These are phyloP conservation scores for Schizopora paradoxa DNA, from an alignment of 1,284 basidiomycete genomes.

Conservation along the genomic window DNA sequence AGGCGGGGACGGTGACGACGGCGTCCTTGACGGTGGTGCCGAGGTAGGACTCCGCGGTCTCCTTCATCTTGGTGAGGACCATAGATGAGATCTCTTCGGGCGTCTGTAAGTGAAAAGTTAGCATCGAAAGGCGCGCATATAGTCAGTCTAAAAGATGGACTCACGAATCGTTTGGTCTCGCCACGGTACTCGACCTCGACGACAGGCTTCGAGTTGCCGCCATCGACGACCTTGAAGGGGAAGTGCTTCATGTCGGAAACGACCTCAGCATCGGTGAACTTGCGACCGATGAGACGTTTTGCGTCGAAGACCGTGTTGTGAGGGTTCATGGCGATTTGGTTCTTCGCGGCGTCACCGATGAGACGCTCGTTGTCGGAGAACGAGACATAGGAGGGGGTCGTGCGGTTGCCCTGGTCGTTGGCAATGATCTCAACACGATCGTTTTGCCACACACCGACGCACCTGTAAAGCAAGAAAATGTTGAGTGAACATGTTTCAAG, in stretches of 20 bases:
- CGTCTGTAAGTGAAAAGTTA: constrained; percentile 44
- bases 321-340: constrained; percentile 88
- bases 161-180: constrained; percentile 87
- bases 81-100: constrained; percentile 98
- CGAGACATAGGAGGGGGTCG: constrained; percentile 91
- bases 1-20: constrained; percentile 92
- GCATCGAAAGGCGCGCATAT: constrained; percentile 12
- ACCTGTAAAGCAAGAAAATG: constrained; percentile 33
- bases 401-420: constrained; percentile 97
- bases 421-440: constrained; percentile 98
- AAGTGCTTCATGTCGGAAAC: constrained; percentile 95
- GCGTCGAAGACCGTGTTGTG: constrained; percentile 83
- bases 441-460: constrained; percentile 96
- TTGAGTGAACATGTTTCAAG: neutral
- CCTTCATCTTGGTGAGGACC: constrained; percentile 97
- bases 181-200: constrained; percentile 87
- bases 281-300: constrained; percentile 87
- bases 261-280: constrained; percentile 82
- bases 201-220: constrained; percentile 83
- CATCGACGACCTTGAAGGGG: constrained; percentile 87
- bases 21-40: constrained; percentile 81
- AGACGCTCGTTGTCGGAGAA: constrained; percentile 93
- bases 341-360: constrained; percentile 94
- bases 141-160: constrained; percentile 29
- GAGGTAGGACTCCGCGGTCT: constrained; percentile 96